phyloP scores from a whole-genome alignment of 306 rosid species.

The Inga oerstediana region DNA sequence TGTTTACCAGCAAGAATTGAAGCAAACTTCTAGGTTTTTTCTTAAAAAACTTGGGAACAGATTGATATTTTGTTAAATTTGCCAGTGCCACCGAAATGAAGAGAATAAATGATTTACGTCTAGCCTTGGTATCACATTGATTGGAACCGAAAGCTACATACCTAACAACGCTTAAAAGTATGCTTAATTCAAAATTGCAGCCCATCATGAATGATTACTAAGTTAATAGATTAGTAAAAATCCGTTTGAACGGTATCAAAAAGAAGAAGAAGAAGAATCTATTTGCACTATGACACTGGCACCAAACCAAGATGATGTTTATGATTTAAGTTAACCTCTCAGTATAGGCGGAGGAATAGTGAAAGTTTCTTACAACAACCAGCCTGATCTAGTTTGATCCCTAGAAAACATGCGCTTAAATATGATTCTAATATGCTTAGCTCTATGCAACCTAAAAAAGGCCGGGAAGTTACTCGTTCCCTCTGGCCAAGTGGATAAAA shows the following conservation, averaged over 20 bases:
- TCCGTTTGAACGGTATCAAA: background rate
- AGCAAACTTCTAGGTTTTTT: background rate
- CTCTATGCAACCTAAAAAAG: background rate
- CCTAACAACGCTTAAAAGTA: background rate
- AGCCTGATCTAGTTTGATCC: background rate
- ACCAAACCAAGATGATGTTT: background rate
- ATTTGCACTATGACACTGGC: background rate
- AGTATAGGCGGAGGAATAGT: background rate
- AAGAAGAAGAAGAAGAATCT: too few relatives aligned
- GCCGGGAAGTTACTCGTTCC: background rate
- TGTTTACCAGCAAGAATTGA: background rate
- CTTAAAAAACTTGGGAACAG: background rate
- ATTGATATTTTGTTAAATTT: background rate
- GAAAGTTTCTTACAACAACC: background rate
- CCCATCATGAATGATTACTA: background rate
- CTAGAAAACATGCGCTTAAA: background rate
- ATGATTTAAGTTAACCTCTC: background rate
- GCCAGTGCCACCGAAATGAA: background rate
- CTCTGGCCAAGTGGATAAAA: background rate
- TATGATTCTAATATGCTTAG: background rate
- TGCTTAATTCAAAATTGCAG: background rate
- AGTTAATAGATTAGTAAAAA: background rate
- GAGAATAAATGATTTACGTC: background rate
- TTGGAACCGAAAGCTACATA: background rate
- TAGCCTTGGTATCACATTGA: background rate